A percentile compares a stretch with the other conserved stretches of the same genome.
Conservation (phyloP, 805 yeast species). For the Monosporozyma aquatica region DNA sequence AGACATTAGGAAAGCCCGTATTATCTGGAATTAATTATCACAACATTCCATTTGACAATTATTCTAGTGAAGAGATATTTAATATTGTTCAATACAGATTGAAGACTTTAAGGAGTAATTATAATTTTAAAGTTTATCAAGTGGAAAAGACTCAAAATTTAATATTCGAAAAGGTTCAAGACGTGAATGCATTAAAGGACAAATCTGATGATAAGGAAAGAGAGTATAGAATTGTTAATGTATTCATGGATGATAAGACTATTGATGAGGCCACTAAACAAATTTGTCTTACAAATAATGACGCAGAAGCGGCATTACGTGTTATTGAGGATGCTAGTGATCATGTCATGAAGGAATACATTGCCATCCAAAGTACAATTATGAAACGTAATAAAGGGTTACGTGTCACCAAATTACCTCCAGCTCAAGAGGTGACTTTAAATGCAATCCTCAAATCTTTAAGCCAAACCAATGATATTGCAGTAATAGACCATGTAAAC, state of each 20-base stretch:
- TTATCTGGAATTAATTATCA: conserved; percentile 80
- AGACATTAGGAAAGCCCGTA: conserved; percentile 76
- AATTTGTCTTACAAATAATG: conserved; percentile 37
- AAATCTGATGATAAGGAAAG: conserved; percentile 5
- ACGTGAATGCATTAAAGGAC: not conserved
- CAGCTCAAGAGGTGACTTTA: conserved; percentile 49
- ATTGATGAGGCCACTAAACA: conserved; percentile 14
- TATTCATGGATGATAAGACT: conserved; percentile 10
- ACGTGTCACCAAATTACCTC: conserved; percentile 18
- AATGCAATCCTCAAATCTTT: conserved; percentile 69
- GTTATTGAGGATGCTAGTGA: conserved; percentile 7
- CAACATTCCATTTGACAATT: conserved; percentile 79
- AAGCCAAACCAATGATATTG: conserved; percentile 52
- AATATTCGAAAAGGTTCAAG: not conserved
- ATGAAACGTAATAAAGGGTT: conserved; percentile 2
- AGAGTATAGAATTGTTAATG: conserved; percentile 21
- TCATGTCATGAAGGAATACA: conserved; percentile 13
- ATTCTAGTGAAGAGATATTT: conserved; percentile 66
- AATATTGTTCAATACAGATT: conserved; percentile 64
- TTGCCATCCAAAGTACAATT: conserved; percentile 3
- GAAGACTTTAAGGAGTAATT: conserved; percentile 34
- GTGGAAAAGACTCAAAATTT: conserved; percentile 13
- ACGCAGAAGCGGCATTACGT: conserved; percentile 45
- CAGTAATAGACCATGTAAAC: not conserved
- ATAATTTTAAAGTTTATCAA: conserved; percentile 18